A percentile compares a stretch with the other conserved stretches of the same genome.
Conservation (phyloP, 805 yeast species). For the Ogataea nonfermentans region DNA sequence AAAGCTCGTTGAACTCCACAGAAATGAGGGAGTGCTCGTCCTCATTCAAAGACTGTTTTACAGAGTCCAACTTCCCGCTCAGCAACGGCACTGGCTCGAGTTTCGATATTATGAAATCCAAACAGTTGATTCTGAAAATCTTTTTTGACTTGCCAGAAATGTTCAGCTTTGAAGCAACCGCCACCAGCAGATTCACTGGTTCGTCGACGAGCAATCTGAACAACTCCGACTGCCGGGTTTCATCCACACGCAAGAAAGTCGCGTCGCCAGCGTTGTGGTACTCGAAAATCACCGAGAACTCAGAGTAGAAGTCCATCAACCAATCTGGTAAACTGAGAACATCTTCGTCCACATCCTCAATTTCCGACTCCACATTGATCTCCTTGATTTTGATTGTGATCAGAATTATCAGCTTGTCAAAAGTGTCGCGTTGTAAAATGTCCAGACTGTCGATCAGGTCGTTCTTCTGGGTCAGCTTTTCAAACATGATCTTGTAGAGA, state of each 20-base stretch:
- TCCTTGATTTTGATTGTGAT: conserved; percentile 39
- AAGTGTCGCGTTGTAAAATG: conserved; percentile 34
- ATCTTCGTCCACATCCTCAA: conserved; percentile 45
- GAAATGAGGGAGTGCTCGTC: conserved; percentile 40
- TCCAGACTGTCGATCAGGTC: conserved; percentile 28
- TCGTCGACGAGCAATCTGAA: conserved; percentile 43
- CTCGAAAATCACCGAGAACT: conserved; percentile 57
- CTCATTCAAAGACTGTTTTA: conserved; percentile 36
- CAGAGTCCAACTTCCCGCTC: conserved; percentile 35
- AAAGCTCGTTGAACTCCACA: conserved; percentile 46
- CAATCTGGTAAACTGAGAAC: conserved; percentile 77
- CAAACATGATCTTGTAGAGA: conserved; percentile 69
- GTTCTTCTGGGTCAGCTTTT: conserved; percentile 37
- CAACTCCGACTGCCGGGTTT: conserved; percentile 37
- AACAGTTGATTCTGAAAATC: conserved; percentile 55
- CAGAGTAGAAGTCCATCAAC: conserved; percentile 64
- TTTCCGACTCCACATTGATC: conserved; percentile 30
- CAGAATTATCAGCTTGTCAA: conserved; percentile 40
- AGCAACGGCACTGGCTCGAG: conserved; percentile 47
- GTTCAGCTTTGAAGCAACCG: conserved; percentile 23
- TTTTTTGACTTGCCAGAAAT: conserved; percentile 31
- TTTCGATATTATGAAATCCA: conserved; percentile 56
- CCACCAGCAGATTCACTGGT: conserved; percentile 41
- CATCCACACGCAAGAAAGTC: conserved; percentile 42
- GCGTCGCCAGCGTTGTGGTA: conserved; percentile 32